Evolutionary conservation across 2,329 filamentous ascomycete species (phyloP).

Genomic region (Penicillium sp.): DNA sequence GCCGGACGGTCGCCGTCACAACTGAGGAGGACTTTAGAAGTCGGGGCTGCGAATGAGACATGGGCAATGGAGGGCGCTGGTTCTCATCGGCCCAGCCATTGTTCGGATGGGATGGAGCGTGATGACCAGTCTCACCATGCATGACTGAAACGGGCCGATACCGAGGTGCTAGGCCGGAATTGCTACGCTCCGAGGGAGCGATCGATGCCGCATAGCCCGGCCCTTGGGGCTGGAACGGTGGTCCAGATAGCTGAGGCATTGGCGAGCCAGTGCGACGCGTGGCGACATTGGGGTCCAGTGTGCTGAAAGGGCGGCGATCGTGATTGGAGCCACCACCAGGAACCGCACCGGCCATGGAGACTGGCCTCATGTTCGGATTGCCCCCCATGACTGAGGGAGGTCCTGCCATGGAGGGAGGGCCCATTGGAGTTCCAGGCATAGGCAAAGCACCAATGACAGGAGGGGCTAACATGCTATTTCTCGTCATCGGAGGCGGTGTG

Average conservation of each 20-base stretch:
- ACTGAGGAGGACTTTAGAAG: constrained; percentile 27
- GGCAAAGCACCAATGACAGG: constrained; percentile 17
- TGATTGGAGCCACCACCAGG: constrained; percentile 30
- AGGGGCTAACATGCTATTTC: constrained; percentile 21
- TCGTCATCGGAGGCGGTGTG: constrained; percentile 30
- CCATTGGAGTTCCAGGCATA: constrained; percentile 8
- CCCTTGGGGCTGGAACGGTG: constrained; percentile 23
- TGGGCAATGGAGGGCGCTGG: constrained; percentile 22
- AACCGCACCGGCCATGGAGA: constrained; percentile 44
- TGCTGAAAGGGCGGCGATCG: constrained; percentile 69
- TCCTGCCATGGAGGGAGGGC: constrained; percentile 23
- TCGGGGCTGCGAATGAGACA: constrained; percentile 21
- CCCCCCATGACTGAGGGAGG: constrained; percentile 22
- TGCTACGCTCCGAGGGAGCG: constrained; percentile 92
- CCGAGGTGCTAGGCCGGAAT: constrained; percentile 79
- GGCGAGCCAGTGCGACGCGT: constrained; percentile 36
- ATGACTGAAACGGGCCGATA: constrained; percentile 83
- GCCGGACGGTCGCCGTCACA: constrained; percentile 28
- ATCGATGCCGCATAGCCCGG: constrained; percentile 77
- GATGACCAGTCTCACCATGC: constrained; percentile 36
- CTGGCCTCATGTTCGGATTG: constrained; percentile 36
- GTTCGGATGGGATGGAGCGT: constrained; percentile 32
- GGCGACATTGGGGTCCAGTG: constrained; percentile 63
- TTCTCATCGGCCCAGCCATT: constrained; percentile 39
- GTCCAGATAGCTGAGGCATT: constrained; percentile 32